Base-by-base conservation (phyloP, 1,139 yeast genomes). In the Diutina sp. region DNA sequence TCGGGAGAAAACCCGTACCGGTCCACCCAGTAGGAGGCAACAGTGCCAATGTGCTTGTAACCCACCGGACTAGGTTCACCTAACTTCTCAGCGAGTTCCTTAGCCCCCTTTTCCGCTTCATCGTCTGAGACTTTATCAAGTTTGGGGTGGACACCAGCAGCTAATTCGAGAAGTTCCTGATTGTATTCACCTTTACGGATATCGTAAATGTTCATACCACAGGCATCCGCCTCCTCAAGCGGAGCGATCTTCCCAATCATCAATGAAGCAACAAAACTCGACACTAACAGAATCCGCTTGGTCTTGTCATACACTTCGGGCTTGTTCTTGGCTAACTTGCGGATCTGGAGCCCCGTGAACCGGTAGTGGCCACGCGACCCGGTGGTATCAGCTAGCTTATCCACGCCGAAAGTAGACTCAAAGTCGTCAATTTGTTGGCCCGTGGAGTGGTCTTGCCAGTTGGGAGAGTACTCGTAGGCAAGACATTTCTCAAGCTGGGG, bases 361-460 rank as follows among this genome's bases (percentile, higher is more conserved):
- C 97, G 75, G 65, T 85, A 88, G 68, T 90, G 97, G 2, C 96
- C 96, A 62, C 86, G 80, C 11, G 96, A 87, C 4, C 97, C 97
- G 0, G 96, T 86, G 45, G 84, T 68, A 30, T 72, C 64, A 3
- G 96, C 93, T 65, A 90, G 71, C 8, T 72, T 66, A 52, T 83
- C 83, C 6, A 84, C 76, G 4, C 91, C 90, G 5, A 87, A 89
- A 3, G 79, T 80, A 0, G 68, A 68, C 65, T 89, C 95, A 63
- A 90, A 85, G 44, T 69, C 77, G 38, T 73, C 65, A 57, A 90
- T 76, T 67, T 90, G 96, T 30, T 74, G 69, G 8, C 82, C 85
- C 0, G 97, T 90, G 30, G 95, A 86, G 65, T 89, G 95, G 66
- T 90, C 97, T 68, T 90, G 97, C 97, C 97, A 90, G 65, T 90